These are phyloP conservation scores for Ceratocystis albifundus DNA, from an alignment of 2,329 filamentous ascomycete genomes.

Conservation along the genomic window DNA sequence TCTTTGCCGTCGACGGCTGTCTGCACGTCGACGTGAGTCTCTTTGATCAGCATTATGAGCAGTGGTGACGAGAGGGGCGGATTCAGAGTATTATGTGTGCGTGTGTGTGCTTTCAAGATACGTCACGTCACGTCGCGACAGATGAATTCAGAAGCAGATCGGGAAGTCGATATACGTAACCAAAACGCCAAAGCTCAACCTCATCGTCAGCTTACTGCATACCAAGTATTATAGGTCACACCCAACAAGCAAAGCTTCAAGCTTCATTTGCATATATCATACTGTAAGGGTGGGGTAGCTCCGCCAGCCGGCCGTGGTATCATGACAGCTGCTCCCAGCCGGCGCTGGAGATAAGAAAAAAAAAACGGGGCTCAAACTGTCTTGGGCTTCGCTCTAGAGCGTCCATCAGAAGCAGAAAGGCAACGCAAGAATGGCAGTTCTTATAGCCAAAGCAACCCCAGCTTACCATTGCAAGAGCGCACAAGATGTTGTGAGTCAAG, in stretches of 20 bases:
- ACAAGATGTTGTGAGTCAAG: too few relatives aligned
- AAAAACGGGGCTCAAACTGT: background rate
- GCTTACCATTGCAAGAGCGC: too few relatives aligned
- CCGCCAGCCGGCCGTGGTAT: background rate
- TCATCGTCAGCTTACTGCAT: too few relatives aligned
- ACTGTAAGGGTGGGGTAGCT: background rate
- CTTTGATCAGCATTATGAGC: slow-evolving; percentile 41
- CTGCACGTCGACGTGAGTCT: slow-evolving; percentile 41
- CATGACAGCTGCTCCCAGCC: background rate
- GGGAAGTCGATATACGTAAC: background rate
- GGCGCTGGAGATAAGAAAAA: background rate
- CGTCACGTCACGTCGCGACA: background rate
- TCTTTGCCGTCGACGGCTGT: slow-evolving; percentile 43
- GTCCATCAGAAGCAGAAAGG: background rate
- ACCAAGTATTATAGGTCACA: too few relatives aligned
- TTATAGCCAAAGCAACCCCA: background rate
- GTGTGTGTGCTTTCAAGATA: background rate
- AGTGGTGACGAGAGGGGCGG: background rate
- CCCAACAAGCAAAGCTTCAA: background rate
- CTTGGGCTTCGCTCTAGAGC: background rate
- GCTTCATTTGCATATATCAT: background rate
- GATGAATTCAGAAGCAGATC: background rate
- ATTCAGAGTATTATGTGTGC: too few relatives aligned
- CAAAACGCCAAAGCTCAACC: too few relatives aligned
- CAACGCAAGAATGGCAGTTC: background rate